Percentiles rank a stretch among this genome's conserved stretches.
Conservation (phyloP, 169 alveolate species). For the Plasmodium gallinaceum region DNA sequence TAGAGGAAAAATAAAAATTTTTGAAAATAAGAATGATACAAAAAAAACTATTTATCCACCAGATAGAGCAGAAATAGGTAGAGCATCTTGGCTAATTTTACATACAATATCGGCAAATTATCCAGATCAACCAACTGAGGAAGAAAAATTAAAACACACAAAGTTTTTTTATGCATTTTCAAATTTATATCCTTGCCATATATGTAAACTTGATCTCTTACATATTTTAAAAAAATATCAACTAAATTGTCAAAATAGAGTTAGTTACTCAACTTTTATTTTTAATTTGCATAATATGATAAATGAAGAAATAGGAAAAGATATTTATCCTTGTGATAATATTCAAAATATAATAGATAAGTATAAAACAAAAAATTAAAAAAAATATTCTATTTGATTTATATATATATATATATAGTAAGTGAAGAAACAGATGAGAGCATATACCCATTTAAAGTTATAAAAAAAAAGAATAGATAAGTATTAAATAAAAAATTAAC, state of each 20-base stretch:
- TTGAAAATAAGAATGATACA: slow-evolving; percentile 65
- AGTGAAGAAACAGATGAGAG: too few relatives aligned
- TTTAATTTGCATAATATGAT: slow-evolving; percentile 86
- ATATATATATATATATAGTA: too few relatives aligned
- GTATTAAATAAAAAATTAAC: too few relatives aligned
- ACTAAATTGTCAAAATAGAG: slow-evolving; percentile 77
- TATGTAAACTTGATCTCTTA: slow-evolving; percentile 85
- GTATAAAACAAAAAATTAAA: slow-evolving; percentile 27
- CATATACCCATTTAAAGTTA: too few relatives aligned
- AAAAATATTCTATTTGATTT: too few relatives aligned
- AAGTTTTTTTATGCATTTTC: slow-evolving; percentile 86
- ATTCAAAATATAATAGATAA: slow-evolving; percentile 28
- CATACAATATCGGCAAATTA: slow-evolving; percentile 89
- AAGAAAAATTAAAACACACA: slow-evolving; percentile 73
- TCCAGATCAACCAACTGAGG: slow-evolving; percentile 85
- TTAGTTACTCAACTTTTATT: slow-evolving; percentile 82
- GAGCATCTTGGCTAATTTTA: slow-evolving; percentile 88
- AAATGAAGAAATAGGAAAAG: slow-evolving; percentile 81
- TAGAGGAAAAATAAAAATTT: slow-evolving; percentile 13
- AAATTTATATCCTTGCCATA: slow-evolving; percentile 86
- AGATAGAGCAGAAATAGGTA: slow-evolving; percentile 86
- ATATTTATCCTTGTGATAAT: slow-evolving; percentile 4
- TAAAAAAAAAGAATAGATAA: too few relatives aligned
- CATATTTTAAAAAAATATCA: slow-evolving; percentile 79
- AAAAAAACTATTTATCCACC: slow-evolving; percentile 81